These are phyloP conservation scores for Monosporascus sp. DNA, from an alignment of 2,329 filamentous ascomycete species.

Conservation along the genomic window DNA sequence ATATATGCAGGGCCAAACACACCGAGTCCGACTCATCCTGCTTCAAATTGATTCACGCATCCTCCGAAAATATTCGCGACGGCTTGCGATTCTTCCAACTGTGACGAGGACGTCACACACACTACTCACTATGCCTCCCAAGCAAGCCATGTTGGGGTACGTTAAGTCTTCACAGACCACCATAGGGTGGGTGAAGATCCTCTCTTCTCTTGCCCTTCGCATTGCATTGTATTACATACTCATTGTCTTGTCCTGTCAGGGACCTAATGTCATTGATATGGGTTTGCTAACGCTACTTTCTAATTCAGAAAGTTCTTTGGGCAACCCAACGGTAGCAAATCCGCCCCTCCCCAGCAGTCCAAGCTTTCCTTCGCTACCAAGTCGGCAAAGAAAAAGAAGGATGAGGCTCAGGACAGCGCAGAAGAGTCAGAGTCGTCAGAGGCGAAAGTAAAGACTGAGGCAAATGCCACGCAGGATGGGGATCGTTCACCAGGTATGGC, in stretches of 20 bases:
- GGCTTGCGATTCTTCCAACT: slow-evolving; percentile 12
- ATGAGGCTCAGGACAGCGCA: slow-evolving; percentile 22
- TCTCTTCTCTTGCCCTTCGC: not conserved
- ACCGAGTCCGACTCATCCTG: not conserved
- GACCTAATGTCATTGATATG: not conserved
- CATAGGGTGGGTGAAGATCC: slow-evolving; percentile 23
- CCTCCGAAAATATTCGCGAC: not conserved
- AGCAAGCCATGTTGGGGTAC: slow-evolving; percentile 31
- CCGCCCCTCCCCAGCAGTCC: slow-evolving; percentile 65
- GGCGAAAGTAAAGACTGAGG: slow-evolving; percentile 15
- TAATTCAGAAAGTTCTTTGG: slow-evolving; percentile 76
- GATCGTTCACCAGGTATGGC: slow-evolving; percentile 34
- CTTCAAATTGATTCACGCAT: not conserved
- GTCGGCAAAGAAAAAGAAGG: slow-evolving; percentile 30
- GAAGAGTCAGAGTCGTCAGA: slow-evolving; percentile 11
- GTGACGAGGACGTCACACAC: slow-evolving; percentile 19
- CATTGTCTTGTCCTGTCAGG: not conserved
- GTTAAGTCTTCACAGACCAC: slow-evolving; percentile 30
- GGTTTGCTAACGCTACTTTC: slow-evolving; percentile 6
- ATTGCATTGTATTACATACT: not conserved
- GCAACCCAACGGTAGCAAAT: slow-evolving; percentile 53
- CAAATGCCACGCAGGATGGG: slow-evolving; percentile 33
- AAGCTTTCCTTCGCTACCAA: slow-evolving; percentile 71
- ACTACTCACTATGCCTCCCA: slow-evolving; percentile 26
- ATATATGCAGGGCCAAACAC: not conserved